Evolutionary conservation across 768 basidiomycete genomes (phyloP), one percentile per base, ranked within the genome.

Genomic region (Rhodotorula toruloides): DNA sequence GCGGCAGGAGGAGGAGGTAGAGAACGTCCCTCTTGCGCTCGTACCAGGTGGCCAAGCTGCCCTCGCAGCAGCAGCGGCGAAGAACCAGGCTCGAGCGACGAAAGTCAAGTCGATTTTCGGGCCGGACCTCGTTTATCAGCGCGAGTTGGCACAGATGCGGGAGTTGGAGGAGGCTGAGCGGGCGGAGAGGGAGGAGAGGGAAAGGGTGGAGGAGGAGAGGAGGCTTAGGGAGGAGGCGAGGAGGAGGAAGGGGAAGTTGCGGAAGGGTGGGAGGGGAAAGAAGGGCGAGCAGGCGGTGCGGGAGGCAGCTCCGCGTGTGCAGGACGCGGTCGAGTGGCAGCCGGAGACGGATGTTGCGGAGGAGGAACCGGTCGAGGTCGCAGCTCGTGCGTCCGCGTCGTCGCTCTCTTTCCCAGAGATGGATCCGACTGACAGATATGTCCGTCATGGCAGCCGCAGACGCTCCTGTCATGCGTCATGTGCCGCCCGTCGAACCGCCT

Each of bases 91-190:
- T 29, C 14, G 34, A n/a, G 25, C 4, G 32, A 25, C 54, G 40
- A 25, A 37, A 42, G 27, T 11, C 36, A 31, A 43, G 27, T 60
- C 63, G 31, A 62, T 72, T 61, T 72, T 72, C 27, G 71, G 71
- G 0, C 71, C 71, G 0, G 71, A 72, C 49, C 27, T 68, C 31
- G 27, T 68, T 11, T 72, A 68, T 36, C 67, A 72, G 54, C 50
- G 64, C 22, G 71, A 72, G 40, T 32, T 63, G 25, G 60, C 56
- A 12, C 29, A 29, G 0, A 55, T 49, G n/a, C 19, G 49, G 40
- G 58, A 55, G 57, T 10, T 56, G 13, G 71, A 72, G n/a, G 58
- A n/a, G 25, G 44, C 27, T 29, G 66, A 72, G 43, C 53, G 56
- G 9, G 32, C 31, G 39, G 70, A 64, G 63, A 4, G 53, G 32